Conservation (phyloP, 2,329 filamentous ascomycete species). For the Pestalotiopsis sp. region DNA sequence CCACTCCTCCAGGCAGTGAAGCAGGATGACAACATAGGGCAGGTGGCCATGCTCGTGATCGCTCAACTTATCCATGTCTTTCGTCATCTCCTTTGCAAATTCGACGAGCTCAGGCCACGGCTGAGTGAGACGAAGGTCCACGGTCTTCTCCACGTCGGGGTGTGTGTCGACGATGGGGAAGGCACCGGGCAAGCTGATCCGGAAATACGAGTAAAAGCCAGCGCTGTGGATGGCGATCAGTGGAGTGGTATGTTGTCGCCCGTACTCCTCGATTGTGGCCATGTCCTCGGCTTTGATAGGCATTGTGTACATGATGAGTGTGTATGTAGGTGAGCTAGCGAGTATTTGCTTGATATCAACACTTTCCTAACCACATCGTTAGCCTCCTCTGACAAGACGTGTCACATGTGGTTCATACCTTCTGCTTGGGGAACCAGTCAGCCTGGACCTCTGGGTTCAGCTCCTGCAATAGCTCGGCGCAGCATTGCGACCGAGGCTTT, state of each 20-base stretch:
- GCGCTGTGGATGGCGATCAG: conserved; percentile 84
- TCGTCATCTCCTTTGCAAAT: conserved; percentile 69
- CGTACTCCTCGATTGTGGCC: conserved; percentile 49
- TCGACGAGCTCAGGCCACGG: conserved; percentile 83
- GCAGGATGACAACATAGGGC: conserved; percentile 80
- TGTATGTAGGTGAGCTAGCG: conserved; percentile 45
- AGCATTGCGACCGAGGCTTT: conserved; percentile 76
- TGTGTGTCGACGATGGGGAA: conserved; percentile 97
- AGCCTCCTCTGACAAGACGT: neutral
- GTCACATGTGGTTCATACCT: conserved; percentile 28
- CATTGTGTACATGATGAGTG: conserved; percentile 57
- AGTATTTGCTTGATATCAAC: conserved; percentile 45
- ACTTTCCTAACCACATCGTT: conserved; percentile 26
- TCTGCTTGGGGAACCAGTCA: conserved; percentile 61
- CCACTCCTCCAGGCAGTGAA: conserved; percentile 85
- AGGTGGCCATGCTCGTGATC: conserved; percentile 89
- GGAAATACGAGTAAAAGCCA: conserved; percentile 90
- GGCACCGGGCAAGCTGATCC: conserved; percentile 73
- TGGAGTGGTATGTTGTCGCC: conserved; percentile 64
- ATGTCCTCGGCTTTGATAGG: conserved; percentile 50
- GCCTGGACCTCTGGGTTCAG: conserved; percentile 92
- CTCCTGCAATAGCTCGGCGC: conserved; percentile 77
- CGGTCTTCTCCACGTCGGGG: conserved; percentile 81
- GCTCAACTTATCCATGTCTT: conserved; percentile 69
- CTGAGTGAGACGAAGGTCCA: conserved; percentile 79